Percentiles rank a stretch among this genome's conserved stretches.
Conservation (phyloP, 1,284 basidiomycete species). For the Chiua sp. region DNA sequence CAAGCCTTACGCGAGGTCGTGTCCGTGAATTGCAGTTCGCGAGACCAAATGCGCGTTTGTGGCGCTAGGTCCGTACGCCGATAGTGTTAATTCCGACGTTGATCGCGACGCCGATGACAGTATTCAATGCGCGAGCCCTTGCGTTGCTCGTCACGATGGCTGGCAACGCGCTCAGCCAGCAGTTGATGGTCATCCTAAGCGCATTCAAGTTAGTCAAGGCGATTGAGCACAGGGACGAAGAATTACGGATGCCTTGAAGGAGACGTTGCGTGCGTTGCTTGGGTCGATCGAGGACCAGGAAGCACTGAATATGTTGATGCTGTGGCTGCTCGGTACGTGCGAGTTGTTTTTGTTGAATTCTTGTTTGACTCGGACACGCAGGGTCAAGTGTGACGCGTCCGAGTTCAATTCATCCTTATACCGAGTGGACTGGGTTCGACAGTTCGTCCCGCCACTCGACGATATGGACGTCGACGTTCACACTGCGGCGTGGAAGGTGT, state of each 20-base stretch:
- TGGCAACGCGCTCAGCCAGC: conserved; percentile 86
- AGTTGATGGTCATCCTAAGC: conserved; percentile 77
- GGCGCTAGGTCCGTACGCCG: conserved; percentile 77
- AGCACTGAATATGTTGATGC: conserved; percentile 88
- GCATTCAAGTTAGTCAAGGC: conserved; percentile 81
- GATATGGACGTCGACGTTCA: conserved; percentile 75
- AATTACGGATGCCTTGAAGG: conserved; percentile 76
- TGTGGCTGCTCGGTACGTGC: conserved; percentile 78
- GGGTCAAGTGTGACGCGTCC: conserved; percentile 88
- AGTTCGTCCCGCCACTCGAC: conserved; percentile 86
- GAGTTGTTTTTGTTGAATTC: not conserved
- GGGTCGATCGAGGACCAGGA: conserved; percentile 83
- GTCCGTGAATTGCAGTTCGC: conserved; percentile 63
- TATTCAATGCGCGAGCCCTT: conserved; percentile 95
- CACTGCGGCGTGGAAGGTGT: conserved; percentile 81
- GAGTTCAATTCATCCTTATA: conserved; percentile 85
- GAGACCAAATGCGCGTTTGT: not conserved
- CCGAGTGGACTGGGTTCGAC: conserved; percentile 95
- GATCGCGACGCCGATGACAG: conserved; percentile 88
- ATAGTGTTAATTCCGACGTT: conserved; percentile 97
- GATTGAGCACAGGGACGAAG: conserved; percentile 69
- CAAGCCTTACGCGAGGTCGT: conserved; percentile 95
- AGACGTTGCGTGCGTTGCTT: conserved; percentile 77
- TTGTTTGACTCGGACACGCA: conserved; percentile 35
- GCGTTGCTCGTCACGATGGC: conserved; percentile 93